These are phyloP conservation scores for Aspergillus ruber DNA, from an alignment of 2,329 filamentous ascomycete species.

Conservation along the genomic window DNA sequence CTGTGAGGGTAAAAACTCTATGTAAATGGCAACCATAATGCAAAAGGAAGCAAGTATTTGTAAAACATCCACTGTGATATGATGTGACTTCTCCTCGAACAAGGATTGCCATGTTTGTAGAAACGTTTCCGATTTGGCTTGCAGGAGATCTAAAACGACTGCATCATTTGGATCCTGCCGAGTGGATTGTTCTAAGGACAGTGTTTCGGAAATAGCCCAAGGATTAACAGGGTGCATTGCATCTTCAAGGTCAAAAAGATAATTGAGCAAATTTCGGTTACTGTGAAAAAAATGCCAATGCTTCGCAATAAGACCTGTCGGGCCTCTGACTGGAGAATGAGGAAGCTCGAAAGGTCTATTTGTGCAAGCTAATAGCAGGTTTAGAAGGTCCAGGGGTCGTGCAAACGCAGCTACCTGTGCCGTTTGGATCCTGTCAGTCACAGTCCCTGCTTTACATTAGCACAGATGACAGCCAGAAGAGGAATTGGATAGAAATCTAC, in stretches of 20 bases:
- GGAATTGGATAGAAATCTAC: slow-evolving; percentile 37
- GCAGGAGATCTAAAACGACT: slow-evolving; percentile 41
- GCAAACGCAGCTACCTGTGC: slow-evolving; percentile 58
- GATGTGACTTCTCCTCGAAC: slow-evolving; percentile 36
- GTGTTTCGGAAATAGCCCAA: slow-evolving; percentile 17
- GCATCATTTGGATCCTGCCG: slow-evolving; percentile 29
- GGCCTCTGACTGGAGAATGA: slow-evolving; percentile 16
- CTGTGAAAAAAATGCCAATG: slow-evolving; percentile 37
- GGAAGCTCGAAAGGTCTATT: slow-evolving; percentile 41
- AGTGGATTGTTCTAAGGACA: slow-evolving; percentile 17
- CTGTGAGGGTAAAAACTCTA: slow-evolving; percentile 29
- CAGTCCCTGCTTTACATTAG: slow-evolving; percentile 38
- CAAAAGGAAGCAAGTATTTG: slow-evolving; percentile 46
- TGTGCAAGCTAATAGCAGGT: slow-evolving; percentile 63
- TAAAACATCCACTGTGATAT: slow-evolving; percentile 45
- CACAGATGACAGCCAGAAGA: neutral
- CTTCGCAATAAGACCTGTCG: slow-evolving; percentile 24
- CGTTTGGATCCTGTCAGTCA: slow-evolving; percentile 60
- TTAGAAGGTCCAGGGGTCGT: slow-evolving; percentile 59
- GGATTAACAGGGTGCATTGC: slow-evolving; percentile 14
- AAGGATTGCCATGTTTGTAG: slow-evolving; percentile 40
- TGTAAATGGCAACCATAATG: slow-evolving; percentile 34
- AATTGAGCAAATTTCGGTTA: slow-evolving; percentile 40
- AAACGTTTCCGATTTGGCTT: slow-evolving; percentile 41
- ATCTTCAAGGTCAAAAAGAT: slow-evolving; percentile 41